Evolutionary conservation across 2,329 filamentous ascomycete genomes (phyloP), one percentile per base, ranked within the genome.

Genomic region (Fusarium foetens): DNA sequence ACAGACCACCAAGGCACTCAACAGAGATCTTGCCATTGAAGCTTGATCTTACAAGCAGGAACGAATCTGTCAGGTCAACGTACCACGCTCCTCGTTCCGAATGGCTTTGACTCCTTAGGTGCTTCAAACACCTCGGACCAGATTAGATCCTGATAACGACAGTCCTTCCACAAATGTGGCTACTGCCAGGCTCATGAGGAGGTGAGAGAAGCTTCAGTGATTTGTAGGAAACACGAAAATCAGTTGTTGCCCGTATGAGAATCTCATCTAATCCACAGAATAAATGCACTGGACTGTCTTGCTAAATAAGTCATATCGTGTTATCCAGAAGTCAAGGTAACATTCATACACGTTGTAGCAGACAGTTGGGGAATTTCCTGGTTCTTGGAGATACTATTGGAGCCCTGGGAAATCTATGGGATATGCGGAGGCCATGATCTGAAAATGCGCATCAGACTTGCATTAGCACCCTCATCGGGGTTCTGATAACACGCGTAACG

Each of bases 371-470:
- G n/a, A 33, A 31, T 23, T 29, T 48, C 27, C 27, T 48, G 10
- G n/a, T n/a, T 31, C 45, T 31, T n/a, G 12, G 21, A n/a, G 17
- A 35, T 35, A 35, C n/a, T 51, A 27, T 52, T 52, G 19, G 49
- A 52, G 23, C 33, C 19, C 7, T 27, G 19, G 11, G 33, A 29
- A 41, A 17, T 29, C 35, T 8, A 52, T 27, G 11, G 23, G 6
- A 39, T 17, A 52, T 27, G 33, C 19, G 5, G 35, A 39, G 19
- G 33, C 29, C 12, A 49, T 16, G 23, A 33, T 33, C 29, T 33
- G 29, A 33, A 33, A 49, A 49, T 54, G 60, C 54, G 66, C 46
- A 66, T 70, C 59, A 69, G 51, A 61, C 65, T 62, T 73, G 70
- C 70, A 66, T 66, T 53, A 70, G 55, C 53, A 49, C 41, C 14